Evolutionary conservation across 768 basidiomycete species (phyloP), one percentile per base, ranked within the genome.

Genomic region (Russula lepida): DNA sequence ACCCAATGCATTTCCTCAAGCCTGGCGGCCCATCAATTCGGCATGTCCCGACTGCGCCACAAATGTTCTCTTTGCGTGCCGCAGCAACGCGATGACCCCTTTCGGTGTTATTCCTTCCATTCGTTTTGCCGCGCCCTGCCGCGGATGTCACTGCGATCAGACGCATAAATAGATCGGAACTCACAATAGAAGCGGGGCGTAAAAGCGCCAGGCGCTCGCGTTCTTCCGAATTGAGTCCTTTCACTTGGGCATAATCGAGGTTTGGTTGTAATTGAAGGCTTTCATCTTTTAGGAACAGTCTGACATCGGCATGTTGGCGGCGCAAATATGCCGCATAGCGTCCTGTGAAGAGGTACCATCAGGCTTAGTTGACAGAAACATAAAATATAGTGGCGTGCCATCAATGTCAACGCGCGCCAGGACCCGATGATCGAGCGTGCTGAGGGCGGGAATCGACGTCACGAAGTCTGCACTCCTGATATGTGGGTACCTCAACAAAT

Each of bases 61-160:
- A 57, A 66, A 72, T 21, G 70, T 74, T 58, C 75, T 71, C 56
- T 71, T 75, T 52, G 88, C 84, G 69, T 89, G 79, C 66, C 79
- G 81, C 64, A 94, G 74, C 27, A 95, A 70, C 43, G 77, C 77
- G 13, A 92, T 77, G n/a, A 88, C 74, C 0, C 84, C 82, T 0
- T 85, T 79, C 2, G 92, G 92, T 3, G 93, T 95, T 82, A 95
- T 90, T 8, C 93, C 93, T 69, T 95, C 92, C 84, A 95, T 92
- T 28, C 92, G 77, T 71, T 92, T 93, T 17, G 89, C 93, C 4
- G 88, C 88, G n/a, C 92, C 92, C 92, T 93, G 58, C 35, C 13
- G n/a, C 39, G 35, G 28, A 35, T 37, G 28, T 41, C 35, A 59
- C 13, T 44, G 28, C 21, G 25, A 49, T 39, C 21, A 43, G 41